Evolutionary conservation across 352 stramenopile species (phyloP), one percentile per base, ranked within the genome.

Genomic region (Phytophthora chlamydospora): DNA sequence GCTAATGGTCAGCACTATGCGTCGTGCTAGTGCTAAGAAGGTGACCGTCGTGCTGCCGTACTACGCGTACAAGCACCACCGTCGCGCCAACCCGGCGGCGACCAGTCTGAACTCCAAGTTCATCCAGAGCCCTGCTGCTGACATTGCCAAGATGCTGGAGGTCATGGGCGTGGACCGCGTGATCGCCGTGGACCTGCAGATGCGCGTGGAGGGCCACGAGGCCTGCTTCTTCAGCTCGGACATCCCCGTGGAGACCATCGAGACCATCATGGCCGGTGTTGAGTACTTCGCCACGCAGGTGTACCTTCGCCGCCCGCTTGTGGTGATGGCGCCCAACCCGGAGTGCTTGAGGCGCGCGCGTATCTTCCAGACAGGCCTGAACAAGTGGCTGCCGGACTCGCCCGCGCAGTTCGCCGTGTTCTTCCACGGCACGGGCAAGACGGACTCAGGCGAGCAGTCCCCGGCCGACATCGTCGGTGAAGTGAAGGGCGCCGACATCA

Each of bases 11-110:
- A 97, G 89, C 62, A 97, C 92, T 35, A 94, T 97, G 79, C 88
- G 92, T 38, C 85, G 94, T 52, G 93, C 94, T 8, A 97, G 88
- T 43, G 94, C 94, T 58, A 98, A 98, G 83, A 88, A 92, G 54
- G 90, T 98, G 56, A 98, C 93, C 10, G 89, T 96, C 32, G 93
- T 98, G 42, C 91, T 98, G 21, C 94, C 94, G 68, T 98, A 97
- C 73, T 97, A 97, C 63, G 88, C 89, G 39, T 97, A 97, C 84
- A 97, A 97, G 77, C 89, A 97, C 70, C 89, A 97, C 73, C 87
- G 89, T 50, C 87, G 89, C 36, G 81, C 74, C 41, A 95, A 86
- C 64, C 87, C 86, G 13, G 84, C 90, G 49, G 89, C 88, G 4
- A 96, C 85, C 46, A 95, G 88, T 68, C 76, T 97, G 60, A 93